A percentile compares a stretch with the other conserved stretches of the same genome.
phyloP scores from a whole-genome alignment of 1,139 yeast species.

The Ogataea hybrid region DNA sequence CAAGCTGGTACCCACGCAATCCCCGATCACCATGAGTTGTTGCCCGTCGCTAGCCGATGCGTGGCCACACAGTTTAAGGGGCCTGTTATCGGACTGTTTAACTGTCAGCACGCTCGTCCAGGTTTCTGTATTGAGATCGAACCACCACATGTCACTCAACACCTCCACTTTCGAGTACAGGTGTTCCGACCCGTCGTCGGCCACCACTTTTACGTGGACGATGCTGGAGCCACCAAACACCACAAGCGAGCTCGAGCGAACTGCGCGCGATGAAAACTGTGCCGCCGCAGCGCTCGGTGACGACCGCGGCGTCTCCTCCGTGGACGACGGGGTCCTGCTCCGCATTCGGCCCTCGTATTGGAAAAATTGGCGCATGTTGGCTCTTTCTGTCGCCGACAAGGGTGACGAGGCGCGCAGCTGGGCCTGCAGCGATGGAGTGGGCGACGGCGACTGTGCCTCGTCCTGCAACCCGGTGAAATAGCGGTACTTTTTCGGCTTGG shows the following conservation, averaged over 20 bases:
- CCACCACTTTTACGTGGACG: conserved; percentile 22
- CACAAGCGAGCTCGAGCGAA: conserved; percentile 30
- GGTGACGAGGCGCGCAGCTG: neutral
- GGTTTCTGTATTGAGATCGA: conserved; percentile 38
- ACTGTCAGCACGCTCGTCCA: conserved; percentile 34
- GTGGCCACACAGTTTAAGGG: conserved; percentile 29
- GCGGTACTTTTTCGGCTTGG: conserved; percentile 1
- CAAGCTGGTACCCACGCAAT: conserved; percentile 16
- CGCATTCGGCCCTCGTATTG: neutral
- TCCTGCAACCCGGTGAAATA: neutral
- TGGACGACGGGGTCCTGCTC: neutral
- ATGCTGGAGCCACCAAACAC: conserved; percentile 46
- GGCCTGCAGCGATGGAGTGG: neutral
- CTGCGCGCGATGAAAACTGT: conserved; percentile 8
- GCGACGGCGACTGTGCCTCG: conserved; percentile 1
- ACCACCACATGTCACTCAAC: conserved; percentile 48
- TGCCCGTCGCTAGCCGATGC: conserved; percentile 23
- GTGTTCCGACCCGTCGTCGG: conserved; percentile 16
- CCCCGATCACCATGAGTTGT: conserved; percentile 33
- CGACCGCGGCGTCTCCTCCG: conserved; percentile 8
- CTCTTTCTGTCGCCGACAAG: conserved; percentile 1
- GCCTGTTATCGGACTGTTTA: conserved; percentile 7
- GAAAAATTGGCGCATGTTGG: neutral
- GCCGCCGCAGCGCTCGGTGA: conserved; percentile 14
- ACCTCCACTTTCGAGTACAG: conserved; percentile 32